Evolutionary conservation across 805 yeast species (phyloP).

Genomic region (Clavispora phyllophila): DNA sequence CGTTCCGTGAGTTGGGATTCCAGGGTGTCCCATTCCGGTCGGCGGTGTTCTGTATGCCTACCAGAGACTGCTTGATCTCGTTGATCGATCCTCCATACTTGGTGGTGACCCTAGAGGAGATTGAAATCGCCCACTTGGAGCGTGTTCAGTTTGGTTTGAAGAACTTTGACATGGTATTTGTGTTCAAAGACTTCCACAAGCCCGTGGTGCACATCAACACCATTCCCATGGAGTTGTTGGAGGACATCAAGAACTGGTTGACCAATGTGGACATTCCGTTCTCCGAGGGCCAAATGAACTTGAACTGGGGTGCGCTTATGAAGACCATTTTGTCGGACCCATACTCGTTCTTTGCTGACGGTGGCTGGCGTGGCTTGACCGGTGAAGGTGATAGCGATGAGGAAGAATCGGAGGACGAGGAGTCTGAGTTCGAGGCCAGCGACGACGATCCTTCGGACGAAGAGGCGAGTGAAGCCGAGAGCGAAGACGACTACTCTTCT

Average conservation of each 20-base stretch:
- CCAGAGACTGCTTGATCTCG: conserved; percentile 94
- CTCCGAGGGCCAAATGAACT: conserved; percentile 91
- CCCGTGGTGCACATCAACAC: conserved; percentile 93
- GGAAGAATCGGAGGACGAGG: conserved; percentile 62
- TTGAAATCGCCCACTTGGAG: conserved; percentile 92
- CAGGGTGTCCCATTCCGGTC: conserved; percentile 96
- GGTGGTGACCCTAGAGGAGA: conserved; percentile 85
- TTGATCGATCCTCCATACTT: conserved; percentile 91
- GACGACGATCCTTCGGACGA: conserved; percentile 61
- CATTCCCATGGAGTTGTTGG: conserved; percentile 87
- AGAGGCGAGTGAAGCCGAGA: conserved; percentile 50
- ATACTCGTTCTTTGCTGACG: conserved; percentile 84
- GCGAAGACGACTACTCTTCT: conserved; percentile 33
- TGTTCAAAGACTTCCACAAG: conserved; percentile 81
- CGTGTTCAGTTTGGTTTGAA: conserved; percentile 96
- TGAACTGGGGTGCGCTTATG: conserved; percentile 95
- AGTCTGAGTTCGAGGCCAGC: conserved; percentile 62
- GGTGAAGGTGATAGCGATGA: conserved; percentile 76
- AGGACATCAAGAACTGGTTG: conserved; percentile 92
- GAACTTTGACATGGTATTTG: conserved; percentile 95
- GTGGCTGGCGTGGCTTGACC: conserved; percentile 94
- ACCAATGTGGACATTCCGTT: conserved; percentile 96
- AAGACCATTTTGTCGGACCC: conserved; percentile 90
- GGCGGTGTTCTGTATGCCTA: conserved; percentile 91
- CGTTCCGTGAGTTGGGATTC: conserved; percentile 94